A percentile compares a stretch with the other conserved stretches of the same genome.
phyloP scores from a whole-genome alignment of 331 rosid species.

The Quercus tomentella region DNA sequence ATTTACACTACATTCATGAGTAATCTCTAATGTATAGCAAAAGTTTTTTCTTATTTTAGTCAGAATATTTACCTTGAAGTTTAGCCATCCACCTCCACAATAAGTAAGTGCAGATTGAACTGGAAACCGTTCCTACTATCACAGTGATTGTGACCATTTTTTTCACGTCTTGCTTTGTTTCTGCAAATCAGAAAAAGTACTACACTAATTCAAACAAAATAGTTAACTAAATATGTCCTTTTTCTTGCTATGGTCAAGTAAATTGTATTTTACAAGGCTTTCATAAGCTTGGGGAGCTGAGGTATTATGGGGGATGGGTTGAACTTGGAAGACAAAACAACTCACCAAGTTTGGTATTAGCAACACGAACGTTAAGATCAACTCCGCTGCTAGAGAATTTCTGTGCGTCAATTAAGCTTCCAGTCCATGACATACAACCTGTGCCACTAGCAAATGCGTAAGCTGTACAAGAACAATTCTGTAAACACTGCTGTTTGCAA shows the following conservation, averaged over 20 bases:
- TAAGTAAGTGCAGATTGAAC: slow-evolving; percentile 3
- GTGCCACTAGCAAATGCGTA: slow-evolving; percentile 7
- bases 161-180: neutral
- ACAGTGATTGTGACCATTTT: neutral
- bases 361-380: slow-evolving; percentile 16
- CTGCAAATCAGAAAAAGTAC: neutral
- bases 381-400: neutral
- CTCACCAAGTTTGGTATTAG: slow-evolving; percentile 8
- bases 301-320: neutral
- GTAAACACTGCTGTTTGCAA: slow-evolving; percentile 12
- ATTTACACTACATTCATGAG: neutral
- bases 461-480: slow-evolving; percentile 21
- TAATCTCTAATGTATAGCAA: too few relatives aligned
- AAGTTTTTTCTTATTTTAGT: too few relatives aligned
- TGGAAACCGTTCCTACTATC: neutral
- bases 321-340: neutral
- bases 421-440: slow-evolving; percentile 28
- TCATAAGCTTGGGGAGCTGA: too few relatives aligned
- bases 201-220: too few relatives aligned
- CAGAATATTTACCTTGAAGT: neutral
- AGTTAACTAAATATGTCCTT: too few relatives aligned
- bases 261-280: too few relatives aligned
- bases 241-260: too few relatives aligned
- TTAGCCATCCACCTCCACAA: slow-evolving; percentile 9
- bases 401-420: too few relatives aligned